Percentiles rank a stretch among this genome's conserved stretches.
These are phyloP conservation scores for Penicillium sp. DNA, from an alignment of 2,329 filamentous ascomycete genomes.

Conservation along the genomic window DNA sequence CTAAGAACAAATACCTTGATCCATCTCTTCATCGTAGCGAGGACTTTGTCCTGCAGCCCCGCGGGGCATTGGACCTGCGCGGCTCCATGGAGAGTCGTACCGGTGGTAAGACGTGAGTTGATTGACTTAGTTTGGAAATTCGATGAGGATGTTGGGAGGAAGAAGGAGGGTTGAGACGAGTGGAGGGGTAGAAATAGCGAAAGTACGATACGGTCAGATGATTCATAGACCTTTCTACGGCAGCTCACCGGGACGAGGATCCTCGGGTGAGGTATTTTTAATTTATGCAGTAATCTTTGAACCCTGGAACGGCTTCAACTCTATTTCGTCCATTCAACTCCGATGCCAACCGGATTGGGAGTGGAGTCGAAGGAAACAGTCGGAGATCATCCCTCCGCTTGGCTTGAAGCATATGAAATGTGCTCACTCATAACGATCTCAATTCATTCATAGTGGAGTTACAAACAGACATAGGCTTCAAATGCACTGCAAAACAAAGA, in stretches of 20 bases:
- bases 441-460: neutral
- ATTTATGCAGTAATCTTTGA: slow-evolving; percentile 12
- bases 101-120: slow-evolving; percentile 16
- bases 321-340: slow-evolving; percentile 2
- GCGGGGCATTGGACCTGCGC: slow-evolving; percentile 22
- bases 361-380: neutral
- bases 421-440: too few species aligned
- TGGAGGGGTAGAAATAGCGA: slow-evolving; percentile 24
- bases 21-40: slow-evolving; percentile 32
- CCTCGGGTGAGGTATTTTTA: neutral
- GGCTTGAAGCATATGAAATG: too few species aligned
- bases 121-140: neutral
- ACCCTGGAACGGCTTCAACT: slow-evolving; percentile 4
- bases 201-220: slow-evolving; percentile 1
- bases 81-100: slow-evolving; percentile 35
- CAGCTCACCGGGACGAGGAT: slow-evolving; percentile 17
- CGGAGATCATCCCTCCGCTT: slow-evolving; percentile 4
- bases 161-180: neutral
- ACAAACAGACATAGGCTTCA: slow-evolving; percentile 17
- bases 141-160: slow-evolving; percentile 5
- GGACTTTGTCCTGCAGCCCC: slow-evolving; percentile 13
- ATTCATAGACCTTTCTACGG: neutral
- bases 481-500: slow-evolving; percentile 13
- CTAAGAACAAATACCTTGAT: slow-evolving; percentile 44
- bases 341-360: neutral